These are phyloP conservation scores for Diaporthe sp. DNA, from an alignment of 2,329 filamentous ascomycete species.

Conservation along the genomic window DNA sequence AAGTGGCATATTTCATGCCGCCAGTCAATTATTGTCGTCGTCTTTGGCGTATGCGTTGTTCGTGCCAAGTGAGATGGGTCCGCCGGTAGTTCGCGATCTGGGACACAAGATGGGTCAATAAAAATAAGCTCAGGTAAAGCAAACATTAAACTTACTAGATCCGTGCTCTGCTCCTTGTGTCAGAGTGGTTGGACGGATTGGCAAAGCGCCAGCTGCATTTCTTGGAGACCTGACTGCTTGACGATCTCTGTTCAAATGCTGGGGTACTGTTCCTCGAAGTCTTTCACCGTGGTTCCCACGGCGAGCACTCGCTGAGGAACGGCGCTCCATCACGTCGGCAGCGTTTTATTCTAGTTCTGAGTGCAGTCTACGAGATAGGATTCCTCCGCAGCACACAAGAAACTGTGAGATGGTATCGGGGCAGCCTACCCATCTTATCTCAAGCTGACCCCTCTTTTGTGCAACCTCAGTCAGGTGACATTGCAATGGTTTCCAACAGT, in stretches of 20 bases:
- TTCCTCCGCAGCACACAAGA: too few relatives aligned
- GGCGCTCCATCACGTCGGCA: too few relatives aligned
- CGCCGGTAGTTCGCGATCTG: not conserved
- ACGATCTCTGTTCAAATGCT: not conserved
- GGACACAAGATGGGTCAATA: not conserved
- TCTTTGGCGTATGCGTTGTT: not conserved
- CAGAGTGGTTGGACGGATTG: not conserved
- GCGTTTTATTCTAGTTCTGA: too few relatives aligned
- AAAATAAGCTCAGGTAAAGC: too few relatives aligned
- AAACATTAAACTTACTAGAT: not conserved
- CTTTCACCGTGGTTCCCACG: too few relatives aligned
- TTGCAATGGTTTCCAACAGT: not conserved
- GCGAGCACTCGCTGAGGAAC: too few relatives aligned
- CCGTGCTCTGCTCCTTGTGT: too few relatives aligned
- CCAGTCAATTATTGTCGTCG: not conserved
- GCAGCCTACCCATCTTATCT: not conserved
- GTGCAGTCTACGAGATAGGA: too few relatives aligned
- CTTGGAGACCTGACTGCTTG: not conserved
- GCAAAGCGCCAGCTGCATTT: not conserved
- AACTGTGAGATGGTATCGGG: too few relatives aligned
- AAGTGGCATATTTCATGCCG: not conserved
- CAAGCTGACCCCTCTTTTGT: not conserved
- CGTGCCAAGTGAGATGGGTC: not conserved
- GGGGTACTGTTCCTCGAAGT: not conserved
- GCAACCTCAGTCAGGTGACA: not conserved